Evolutionary conservation across 106 monocot genomes (phyloP), one percentile per base, ranked within the genome.

Genomic region (Dioscorea dumetorum): DNA sequence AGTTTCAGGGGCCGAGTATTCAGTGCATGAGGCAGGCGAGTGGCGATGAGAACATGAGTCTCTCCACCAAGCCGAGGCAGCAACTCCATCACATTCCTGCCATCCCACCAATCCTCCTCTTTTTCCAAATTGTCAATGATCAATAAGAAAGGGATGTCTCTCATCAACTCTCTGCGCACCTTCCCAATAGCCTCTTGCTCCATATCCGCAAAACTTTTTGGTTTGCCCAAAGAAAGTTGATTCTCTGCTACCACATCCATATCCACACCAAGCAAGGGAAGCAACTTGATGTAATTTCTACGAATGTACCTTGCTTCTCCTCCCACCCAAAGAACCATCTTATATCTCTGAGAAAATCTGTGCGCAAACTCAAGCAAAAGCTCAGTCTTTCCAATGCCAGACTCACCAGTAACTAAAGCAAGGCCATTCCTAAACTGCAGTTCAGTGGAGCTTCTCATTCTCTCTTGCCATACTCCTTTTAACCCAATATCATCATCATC

Each of bases 301-400:
- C 85, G 70, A 18, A 91, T 22, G 33, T 79, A 91, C 32, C 80
- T 82, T 33, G 74, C 63, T 68, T 91, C 87, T 2, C 94, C 94
- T 18, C 79, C 41, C 16, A 94, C 51, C 90, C 94, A 94, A 20
- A 94, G 58, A 0, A 94, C 76, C 76, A 57, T 78, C 73, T 85
- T 94, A 50, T 94, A 94, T 49, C 80, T 88, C 54, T 88, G 82
- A 3, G 67, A 62, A 61, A 76, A 76, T 17, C 73, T 78, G 59
- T 91, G 77, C 18, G 85, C 80, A 70, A 77, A 94, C 71, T 94
- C 90, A 0, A 94, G 74, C 57, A 81, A 32, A 0, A 91, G 74
- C 59, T 94, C 94, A 0, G 87, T 88, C 63, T 94, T 94, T 2
- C 87, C 90, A 64, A 85, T 81, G 24, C 94, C 94, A 0, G 87